Conservation (phyloP, 768 basidiomycete species). For the Termitomyces sp. region DNA sequence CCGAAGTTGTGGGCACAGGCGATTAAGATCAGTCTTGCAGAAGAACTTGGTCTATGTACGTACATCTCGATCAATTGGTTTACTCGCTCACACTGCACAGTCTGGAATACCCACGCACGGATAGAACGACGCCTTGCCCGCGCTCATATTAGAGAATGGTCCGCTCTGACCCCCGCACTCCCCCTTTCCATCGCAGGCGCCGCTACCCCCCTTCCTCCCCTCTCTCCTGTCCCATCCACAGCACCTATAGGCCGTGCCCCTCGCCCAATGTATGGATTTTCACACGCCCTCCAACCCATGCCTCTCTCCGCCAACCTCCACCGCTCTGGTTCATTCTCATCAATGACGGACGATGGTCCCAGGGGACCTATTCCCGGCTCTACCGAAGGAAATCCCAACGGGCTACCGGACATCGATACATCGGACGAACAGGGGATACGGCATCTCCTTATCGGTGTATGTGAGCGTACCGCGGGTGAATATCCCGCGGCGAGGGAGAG, state of each 20-base stretch:
- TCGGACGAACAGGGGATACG: conserved; percentile 70
- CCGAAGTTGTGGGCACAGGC: conserved; percentile 46
- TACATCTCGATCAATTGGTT: conserved; percentile 2
- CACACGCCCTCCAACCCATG: conserved; percentile 13
- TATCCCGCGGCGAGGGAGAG: conserved; percentile 43
- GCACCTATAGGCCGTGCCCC: conserved; percentile 2
- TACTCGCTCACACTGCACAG: conserved; percentile 26
- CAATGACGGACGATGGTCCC: neutral
- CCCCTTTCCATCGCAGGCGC: conserved; percentile 6
- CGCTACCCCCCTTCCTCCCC: conserved; percentile 4
- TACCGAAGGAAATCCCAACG: conserved; percentile 3
- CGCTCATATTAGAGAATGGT: conserved; percentile 56
- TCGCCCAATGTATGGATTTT: conserved; percentile 8
- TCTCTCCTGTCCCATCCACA: neutral
- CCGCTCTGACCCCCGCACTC: conserved; percentile 41
- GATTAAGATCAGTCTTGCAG: conserved; percentile 66
- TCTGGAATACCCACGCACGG: conserved; percentile 79
- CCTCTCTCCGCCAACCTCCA: conserved; percentile 1
- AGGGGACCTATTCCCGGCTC: neutral
- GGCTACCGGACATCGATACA: conserved; percentile 50
- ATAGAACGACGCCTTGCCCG: conserved; percentile 49
- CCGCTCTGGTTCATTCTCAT: neutral
- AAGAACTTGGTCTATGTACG: conserved; percentile 74
- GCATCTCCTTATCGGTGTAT: conserved; percentile 63
- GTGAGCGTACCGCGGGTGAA: conserved; percentile 53